These are phyloP conservation scores for Spizellomyces sp. DNA, from an alignment of 192 early-diverging fungal genomes.

Conservation along the genomic window DNA sequence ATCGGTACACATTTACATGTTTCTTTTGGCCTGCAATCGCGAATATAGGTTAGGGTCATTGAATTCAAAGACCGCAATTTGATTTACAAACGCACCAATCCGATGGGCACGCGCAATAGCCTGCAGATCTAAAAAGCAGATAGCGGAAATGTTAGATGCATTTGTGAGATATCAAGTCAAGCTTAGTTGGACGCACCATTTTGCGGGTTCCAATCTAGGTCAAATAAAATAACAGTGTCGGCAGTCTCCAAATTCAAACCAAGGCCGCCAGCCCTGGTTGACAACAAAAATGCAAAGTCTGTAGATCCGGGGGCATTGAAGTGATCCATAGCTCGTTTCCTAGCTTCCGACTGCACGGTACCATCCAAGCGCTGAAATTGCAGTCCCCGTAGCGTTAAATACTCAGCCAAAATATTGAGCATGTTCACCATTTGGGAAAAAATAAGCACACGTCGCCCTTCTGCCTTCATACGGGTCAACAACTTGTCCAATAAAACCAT, in stretches of 20 bases:
- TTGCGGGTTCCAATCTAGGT: constrained; percentile 88
- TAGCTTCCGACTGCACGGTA: constrained; percentile 80
- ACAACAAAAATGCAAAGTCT: constrained; percentile 96
- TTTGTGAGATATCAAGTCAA: not conserved
- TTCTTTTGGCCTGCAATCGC: constrained; percentile 77
- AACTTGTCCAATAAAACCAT: constrained; percentile 98
- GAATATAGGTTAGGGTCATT: no score
- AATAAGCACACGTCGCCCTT: constrained; percentile 95
- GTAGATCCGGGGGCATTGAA: constrained; percentile 91
- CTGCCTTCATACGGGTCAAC: constrained; percentile 82
- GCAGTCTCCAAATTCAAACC: constrained; percentile 97
- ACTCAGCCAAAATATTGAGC: constrained; percentile 91
- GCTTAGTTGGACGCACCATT: constrained; percentile 47
- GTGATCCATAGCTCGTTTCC: constrained; percentile 96
- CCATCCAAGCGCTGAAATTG: constrained; percentile 95
- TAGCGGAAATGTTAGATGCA: constrained; percentile 25
- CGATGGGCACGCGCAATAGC: constrained; percentile 98
- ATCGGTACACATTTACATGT: constrained; percentile 94
- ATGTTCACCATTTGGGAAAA: constrained; percentile 98
- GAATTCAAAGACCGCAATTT: no score
- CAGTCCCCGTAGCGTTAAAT: constrained; percentile 83
- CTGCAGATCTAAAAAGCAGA: constrained; percentile 69
- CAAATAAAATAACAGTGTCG: constrained; percentile 96
- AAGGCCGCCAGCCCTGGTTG: constrained; percentile 95
- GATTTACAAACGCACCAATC: constrained; percentile 35